Conservation (phyloP, 169 alveolate species). For the Eimeria praecox region DNA sequence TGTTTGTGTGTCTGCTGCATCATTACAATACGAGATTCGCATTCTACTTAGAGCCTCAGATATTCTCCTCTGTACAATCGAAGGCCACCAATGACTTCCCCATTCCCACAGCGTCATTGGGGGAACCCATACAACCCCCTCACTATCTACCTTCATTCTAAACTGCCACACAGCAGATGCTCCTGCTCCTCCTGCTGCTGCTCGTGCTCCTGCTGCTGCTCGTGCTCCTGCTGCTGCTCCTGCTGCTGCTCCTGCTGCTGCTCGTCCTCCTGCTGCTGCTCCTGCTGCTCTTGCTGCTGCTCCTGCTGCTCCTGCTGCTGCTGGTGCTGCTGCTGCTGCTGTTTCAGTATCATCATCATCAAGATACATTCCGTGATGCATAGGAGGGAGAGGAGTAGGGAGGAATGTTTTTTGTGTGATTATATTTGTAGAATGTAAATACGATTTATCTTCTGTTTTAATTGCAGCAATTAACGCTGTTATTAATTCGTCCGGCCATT, state of each 20-base stretch:
- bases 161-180: conserved; percentile 34
- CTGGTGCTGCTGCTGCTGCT: no score
- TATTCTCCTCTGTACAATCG: background rate
- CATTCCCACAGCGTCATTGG: conserved; percentile 49
- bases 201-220: no score
- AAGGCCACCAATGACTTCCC: conserved; percentile 40
- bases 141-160: background rate
- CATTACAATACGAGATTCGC: background rate
- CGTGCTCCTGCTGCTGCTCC: no score
- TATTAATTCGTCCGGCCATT: conserved; percentile 19
- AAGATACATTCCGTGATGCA: no score
- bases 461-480: background rate
- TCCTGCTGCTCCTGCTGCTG: no score
- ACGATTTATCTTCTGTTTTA: no score
- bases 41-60: background rate
- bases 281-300: no score
- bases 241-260: no score
- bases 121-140: background rate
- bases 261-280: no score
- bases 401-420: background rate
- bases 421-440: background rate
- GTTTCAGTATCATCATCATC: no score
- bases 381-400: background rate
- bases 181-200: no score
- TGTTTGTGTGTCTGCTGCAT: no score